Percentiles rank a stretch among this genome's conserved stretches.
Evolutionary conservation across 768 basidiomycete genomes (phyloP).

Genomic region (Hypholoma sublateritium): DNA sequence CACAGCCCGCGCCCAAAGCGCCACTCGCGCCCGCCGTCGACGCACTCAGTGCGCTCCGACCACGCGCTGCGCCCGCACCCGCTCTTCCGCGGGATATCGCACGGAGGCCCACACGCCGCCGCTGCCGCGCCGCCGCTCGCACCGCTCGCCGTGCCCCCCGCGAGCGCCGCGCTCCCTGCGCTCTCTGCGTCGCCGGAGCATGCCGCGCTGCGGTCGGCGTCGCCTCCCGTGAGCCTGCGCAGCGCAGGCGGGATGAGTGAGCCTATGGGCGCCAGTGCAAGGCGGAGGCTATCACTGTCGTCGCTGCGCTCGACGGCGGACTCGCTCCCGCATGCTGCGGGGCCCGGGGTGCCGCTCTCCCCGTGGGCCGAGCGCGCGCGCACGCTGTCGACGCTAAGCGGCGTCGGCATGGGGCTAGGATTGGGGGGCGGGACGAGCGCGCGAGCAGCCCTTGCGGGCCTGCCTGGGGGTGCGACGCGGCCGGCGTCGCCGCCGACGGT

Average conservation of each 20-base stretch:
- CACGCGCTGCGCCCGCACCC: slow-evolving; percentile 64
- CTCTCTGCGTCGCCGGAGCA: slow-evolving; percentile 27
- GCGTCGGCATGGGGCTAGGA: no score
- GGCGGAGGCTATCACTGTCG: no score
- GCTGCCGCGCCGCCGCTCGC: slow-evolving; percentile 54
- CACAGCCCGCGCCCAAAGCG: slow-evolving; percentile 42
- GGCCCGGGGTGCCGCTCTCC: no score
- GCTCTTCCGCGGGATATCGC: slow-evolving; percentile 73
- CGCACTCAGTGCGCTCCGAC: slow-evolving; percentile 50
- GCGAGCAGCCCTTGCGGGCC: neutral
- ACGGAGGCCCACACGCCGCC: slow-evolving; percentile 50
- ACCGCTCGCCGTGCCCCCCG: slow-evolving; percentile 59
- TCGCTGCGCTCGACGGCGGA: no score
- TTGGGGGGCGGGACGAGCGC: slow-evolving; percentile 59
- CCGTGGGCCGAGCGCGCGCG: no score
- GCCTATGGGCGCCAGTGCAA: no score
- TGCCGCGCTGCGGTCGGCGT: slow-evolving; percentile 17
- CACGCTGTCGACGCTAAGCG: no score
- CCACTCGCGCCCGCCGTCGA: slow-evolving; percentile 62
- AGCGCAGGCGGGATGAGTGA: no score
- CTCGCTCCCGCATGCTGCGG: no score
- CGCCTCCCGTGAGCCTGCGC: slow-evolving; percentile 21
- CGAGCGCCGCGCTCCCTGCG: slow-evolving; percentile 41
- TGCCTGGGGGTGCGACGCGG: slow-evolving; percentile 32
- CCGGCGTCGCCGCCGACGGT: slow-evolving; percentile 51